Evolutionary conservation across 208 protist species (phyloP).

Genomic region (Porcisia deanei): DNA sequence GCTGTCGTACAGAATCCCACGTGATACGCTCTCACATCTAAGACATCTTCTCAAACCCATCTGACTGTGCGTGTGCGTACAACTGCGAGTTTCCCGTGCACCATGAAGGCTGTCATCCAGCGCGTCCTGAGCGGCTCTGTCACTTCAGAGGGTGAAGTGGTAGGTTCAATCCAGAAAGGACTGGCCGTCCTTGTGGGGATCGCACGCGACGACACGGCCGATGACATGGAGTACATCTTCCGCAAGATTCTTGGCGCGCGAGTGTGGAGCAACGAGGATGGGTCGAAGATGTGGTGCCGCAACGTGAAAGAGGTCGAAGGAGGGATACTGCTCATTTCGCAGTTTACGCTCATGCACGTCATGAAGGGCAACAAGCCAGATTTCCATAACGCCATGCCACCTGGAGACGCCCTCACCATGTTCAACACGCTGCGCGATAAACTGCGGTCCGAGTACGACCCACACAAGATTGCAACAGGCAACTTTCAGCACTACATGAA

Average conservation of each 20-base stretch:
- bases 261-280: slow-evolving; percentile 69
- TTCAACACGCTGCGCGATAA: slow-evolving; percentile 79
- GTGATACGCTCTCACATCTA: background rate
- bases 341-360: slow-evolving; percentile 91
- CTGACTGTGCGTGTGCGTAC: background rate
- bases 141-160: slow-evolving; percentile 62
- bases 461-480: slow-evolving; percentile 76
- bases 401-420: slow-evolving; percentile 64
- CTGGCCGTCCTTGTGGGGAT: slow-evolving; percentile 89
- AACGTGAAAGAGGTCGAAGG: slow-evolving; percentile 87
- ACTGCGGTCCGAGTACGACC: slow-evolving; percentile 48
- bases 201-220: slow-evolving; percentile 57
- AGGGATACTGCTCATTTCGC: slow-evolving; percentile 85
- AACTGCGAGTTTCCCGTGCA: background rate
- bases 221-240: slow-evolving; percentile 81
- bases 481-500: slow-evolving; percentile 91
- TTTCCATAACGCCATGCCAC: slow-evolving; percentile 90
- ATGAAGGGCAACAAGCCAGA: slow-evolving; percentile 92
- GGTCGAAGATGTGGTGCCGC: slow-evolving; percentile 69
- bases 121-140: slow-evolving; percentile 71
- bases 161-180: slow-evolving; percentile 77
- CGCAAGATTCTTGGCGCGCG: slow-evolving; percentile 78
- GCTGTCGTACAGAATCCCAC: background rate
- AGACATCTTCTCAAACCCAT: background rate
- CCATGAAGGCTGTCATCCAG: slow-evolving; percentile 90